Percentiles rank a stretch among this genome's conserved stretches.
Conservation (phyloP, 192 early-diverging fungal species). For the Podila epigama region DNA sequence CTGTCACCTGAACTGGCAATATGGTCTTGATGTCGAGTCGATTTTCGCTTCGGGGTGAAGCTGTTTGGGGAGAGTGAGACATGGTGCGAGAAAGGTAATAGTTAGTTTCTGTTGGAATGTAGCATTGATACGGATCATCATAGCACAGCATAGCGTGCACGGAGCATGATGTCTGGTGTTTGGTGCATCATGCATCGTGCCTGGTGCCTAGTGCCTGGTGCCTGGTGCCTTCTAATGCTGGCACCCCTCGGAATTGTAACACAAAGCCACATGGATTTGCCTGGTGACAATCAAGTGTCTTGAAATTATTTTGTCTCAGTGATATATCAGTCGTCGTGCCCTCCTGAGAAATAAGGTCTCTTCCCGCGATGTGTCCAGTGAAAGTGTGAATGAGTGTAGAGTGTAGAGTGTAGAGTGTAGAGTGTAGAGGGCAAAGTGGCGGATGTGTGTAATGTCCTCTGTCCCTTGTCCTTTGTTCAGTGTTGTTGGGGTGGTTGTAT, state of each 20-base stretch:
- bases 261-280: neutral
- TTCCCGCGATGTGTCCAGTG: too few relatives aligned
- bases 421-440: too few relatives aligned
- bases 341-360: too few relatives aligned
- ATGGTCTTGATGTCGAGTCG: neutral
- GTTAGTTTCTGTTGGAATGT: neutral
- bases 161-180: neutral
- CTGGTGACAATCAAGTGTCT: neutral
- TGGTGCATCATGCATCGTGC: neutral
- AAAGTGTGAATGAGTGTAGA: too few relatives aligned
- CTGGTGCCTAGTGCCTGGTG: neutral
- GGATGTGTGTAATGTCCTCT: too few relatives aligned
- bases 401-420: too few relatives aligned
- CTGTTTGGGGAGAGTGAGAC: neutral
- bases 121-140: neutral
- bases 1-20: neutral
- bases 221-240: too few relatives aligned
- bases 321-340: too few relatives aligned
- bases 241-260: too few relatives aligned
- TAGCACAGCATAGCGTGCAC: neutral
- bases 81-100: neutral
- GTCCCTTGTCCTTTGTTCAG: too few relatives aligned
- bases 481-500: too few relatives aligned
- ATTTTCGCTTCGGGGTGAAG: neutral
- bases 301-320: neutral